These are phyloP conservation scores for Cephaloascus albidus DNA, from an alignment of 805 yeast genomes.

Conservation along the genomic window DNA sequence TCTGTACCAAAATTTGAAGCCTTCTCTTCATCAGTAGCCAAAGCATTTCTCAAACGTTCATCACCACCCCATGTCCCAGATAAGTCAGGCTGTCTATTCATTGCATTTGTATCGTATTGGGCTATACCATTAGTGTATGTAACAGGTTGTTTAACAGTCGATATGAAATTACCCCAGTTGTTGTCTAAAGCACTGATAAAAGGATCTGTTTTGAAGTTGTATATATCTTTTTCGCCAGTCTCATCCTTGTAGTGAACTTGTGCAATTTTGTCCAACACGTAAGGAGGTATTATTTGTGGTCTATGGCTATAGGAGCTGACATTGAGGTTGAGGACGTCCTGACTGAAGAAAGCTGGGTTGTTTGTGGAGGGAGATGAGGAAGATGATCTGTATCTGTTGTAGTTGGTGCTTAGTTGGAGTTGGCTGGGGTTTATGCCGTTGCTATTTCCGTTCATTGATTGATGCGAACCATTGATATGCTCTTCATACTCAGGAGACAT, in stretches of 20 bases:
- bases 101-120: constrained; percentile 13
- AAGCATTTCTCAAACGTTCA: constrained; percentile 44
- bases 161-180: constrained; percentile 43
- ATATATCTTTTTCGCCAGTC: constrained; percentile 3
- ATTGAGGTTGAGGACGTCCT: constrained; percentile 5
- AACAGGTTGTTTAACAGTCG: constrained; percentile 34
- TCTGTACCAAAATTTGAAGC: constrained; percentile 4
- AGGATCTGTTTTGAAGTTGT: constrained; percentile 7
- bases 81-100: constrained; percentile 22
- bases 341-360: constrained; percentile 16
- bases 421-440: too few species aligned
- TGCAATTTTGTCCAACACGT: constrained; percentile 48
- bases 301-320: constrained; percentile 22
- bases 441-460: too few species aligned
- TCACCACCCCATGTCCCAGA: constrained; percentile 67
- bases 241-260: constrained; percentile 27
- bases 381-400: neutral
- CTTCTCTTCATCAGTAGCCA: constrained; percentile 27
- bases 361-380: neutral
- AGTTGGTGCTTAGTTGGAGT: too few species aligned
- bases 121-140: constrained; percentile 20
- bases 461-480: too few species aligned
- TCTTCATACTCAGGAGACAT: too few species aligned
- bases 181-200: constrained; percentile 21
- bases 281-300: constrained; percentile 45